phyloP scores from a whole-genome alignment of 805 yeast species.

The Wickerhamomyces strasburgensis region DNA sequence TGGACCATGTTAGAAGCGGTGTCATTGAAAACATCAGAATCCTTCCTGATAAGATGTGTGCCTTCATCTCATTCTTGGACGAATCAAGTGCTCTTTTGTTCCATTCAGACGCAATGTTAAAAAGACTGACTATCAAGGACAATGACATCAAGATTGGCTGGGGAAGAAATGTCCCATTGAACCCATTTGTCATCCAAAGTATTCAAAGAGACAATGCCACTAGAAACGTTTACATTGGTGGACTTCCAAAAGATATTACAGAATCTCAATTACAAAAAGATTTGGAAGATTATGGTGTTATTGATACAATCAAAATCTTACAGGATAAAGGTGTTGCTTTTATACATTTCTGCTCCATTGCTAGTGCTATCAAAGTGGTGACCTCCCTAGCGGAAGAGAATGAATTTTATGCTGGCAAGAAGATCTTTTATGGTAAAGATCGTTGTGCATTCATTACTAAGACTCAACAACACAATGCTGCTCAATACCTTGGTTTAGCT shows the following conservation, averaged over 20 bases:
- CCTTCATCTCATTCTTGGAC: conserved; percentile 84
- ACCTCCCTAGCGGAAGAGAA: conserved; percentile 59
- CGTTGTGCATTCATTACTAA: conserved; percentile 92
- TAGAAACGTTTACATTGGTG: conserved; percentile 88
- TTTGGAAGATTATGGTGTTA: conserved; percentile 68
- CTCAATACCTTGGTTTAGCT: conserved; percentile 86
- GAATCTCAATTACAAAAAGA: conserved; percentile 66
- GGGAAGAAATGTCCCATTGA: conserved; percentile 79
- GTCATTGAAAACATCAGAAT: conserved; percentile 75
- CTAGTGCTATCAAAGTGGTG: conserved; percentile 84
- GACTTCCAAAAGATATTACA: conserved; percentile 58
- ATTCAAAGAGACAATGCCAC: conserved; percentile 87
- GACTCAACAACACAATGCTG: conserved; percentile 95
- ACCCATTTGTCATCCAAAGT: conserved; percentile 68
- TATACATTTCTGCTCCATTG: conserved; percentile 81
- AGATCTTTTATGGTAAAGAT: conserved; percentile 89
- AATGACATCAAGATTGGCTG: conserved; percentile 86
- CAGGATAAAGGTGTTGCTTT: conserved; percentile 83
- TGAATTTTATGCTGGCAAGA: conserved; percentile 67
- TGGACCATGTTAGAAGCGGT: conserved; percentile 90
- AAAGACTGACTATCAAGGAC: conserved; percentile 73
- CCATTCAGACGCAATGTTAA: conserved; percentile 88
- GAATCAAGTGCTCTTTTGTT: conserved; percentile 84
- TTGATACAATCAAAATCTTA: conserved; percentile 78
- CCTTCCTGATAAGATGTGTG: conserved; percentile 82